Conservation (phyloP, 2,329 filamentous ascomycete species). For the Aspergillus calidoustus region DNA sequence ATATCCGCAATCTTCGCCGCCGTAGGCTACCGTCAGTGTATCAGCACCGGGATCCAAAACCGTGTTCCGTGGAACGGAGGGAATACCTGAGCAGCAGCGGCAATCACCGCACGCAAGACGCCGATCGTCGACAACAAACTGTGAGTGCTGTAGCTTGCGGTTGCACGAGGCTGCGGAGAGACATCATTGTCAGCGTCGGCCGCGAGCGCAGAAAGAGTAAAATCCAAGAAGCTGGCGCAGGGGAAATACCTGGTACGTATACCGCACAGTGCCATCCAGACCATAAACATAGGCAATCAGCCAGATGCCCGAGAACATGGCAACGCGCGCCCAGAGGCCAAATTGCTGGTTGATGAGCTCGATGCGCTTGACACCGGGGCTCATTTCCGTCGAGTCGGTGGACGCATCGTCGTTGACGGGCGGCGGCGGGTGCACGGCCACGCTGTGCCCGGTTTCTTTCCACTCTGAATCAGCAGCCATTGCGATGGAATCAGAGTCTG, state of each 20-base stretch:
- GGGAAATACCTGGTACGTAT: slow-evolving; percentile 51
- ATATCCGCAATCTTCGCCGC: slow-evolving; percentile 67
- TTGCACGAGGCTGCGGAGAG: slow-evolving; percentile 53
- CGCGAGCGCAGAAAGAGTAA: slow-evolving; percentile 4
- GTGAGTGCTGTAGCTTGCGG: slow-evolving; percentile 56
- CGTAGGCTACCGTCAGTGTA: slow-evolving; percentile 50
- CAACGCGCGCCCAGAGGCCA: slow-evolving; percentile 5
- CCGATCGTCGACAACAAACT: slow-evolving; percentile 64
- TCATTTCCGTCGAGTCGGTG: not conserved
- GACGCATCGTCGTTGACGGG: not conserved
- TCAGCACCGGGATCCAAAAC: not conserved
- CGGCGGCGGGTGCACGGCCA: not conserved
- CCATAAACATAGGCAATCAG: slow-evolving; percentile 68
- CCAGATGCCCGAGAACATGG: slow-evolving; percentile 62
- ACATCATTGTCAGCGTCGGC: not conserved
- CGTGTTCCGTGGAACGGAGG: not conserved
- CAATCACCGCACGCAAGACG: slow-evolving; percentile 63
- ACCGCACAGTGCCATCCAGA: slow-evolving; percentile 61
- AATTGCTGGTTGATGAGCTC: slow-evolving; percentile 17
- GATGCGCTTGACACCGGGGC: slow-evolving; percentile 19
- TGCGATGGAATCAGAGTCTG: not conserved
- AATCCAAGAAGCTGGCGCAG: not conserved
- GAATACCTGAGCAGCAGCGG: slow-evolving; percentile 58
- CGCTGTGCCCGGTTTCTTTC: not conserved
- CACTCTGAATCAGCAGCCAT: not conserved